A percentile compares a stretch with the other conserved stretches of the same genome.
phyloP scores from a whole-genome alignment of 345 rosid genomes.

The Eucalyptus tenuipes region DNA sequence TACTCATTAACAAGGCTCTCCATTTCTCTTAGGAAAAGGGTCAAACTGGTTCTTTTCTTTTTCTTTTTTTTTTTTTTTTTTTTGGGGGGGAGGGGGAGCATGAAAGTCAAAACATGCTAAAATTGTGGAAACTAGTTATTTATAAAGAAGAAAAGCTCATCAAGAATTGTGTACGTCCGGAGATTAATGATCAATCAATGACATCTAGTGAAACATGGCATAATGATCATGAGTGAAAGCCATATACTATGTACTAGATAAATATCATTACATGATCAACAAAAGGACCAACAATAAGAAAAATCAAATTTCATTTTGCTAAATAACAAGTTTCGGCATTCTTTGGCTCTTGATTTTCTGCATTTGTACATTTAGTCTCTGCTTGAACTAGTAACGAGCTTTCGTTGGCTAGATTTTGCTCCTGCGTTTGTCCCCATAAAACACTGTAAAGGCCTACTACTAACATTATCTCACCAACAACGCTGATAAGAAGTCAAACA shows the following conservation, averaged over 20 bases:
- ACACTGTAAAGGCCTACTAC: slow-evolving; percentile 69
- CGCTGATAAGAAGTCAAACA: slow-evolving; percentile 10
- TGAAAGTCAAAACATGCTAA: not conserved
- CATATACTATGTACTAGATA: not conserved
- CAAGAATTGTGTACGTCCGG: not conserved
- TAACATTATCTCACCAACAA: slow-evolving; percentile 51
- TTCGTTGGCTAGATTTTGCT: not conserved
- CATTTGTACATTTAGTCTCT: not conserved
- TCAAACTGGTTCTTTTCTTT: not conserved
- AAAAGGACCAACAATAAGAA: not conserved
- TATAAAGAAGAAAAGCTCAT: not conserved
- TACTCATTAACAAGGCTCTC: not conserved
- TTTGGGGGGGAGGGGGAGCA: too few species aligned
- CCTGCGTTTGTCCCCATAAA: slow-evolving; percentile 56
- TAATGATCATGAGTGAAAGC: not conserved
- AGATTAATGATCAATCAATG: not conserved
- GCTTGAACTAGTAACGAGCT: not conserved
- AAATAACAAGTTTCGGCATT: not conserved
- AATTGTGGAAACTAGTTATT: not conserved
- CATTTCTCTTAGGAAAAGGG: not conserved
- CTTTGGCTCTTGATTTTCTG: not conserved
- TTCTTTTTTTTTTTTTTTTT: too few species aligned
- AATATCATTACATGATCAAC: not conserved
- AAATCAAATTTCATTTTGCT: not conserved
- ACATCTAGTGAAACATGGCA: not conserved